Evolutionary conservation across 257 asterid genomes (phyloP), one percentile per base, ranked within the genome.

Genomic region (Oldenlandia corymbosa): DNA sequence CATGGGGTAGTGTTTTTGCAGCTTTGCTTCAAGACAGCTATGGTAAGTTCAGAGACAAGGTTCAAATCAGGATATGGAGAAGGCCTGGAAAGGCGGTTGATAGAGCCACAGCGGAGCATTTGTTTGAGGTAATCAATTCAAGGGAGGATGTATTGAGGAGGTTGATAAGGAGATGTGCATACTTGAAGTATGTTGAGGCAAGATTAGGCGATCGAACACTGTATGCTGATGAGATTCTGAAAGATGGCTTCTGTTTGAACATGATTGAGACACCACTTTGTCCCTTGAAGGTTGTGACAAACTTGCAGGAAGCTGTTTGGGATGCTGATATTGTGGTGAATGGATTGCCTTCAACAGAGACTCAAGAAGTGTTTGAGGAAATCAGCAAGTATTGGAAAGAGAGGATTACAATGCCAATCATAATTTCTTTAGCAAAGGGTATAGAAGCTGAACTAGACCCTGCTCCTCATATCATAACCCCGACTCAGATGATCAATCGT

Each of bases 301-400:
- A 90, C 73, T 82, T 90, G 81, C 97, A 90, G 73, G 97, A 90
- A 75, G 97, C 97, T 27, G 92, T 87, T 69, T 90, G 97, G 97
- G 95, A 90, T 68, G 97, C 94, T 11, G 97, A 90, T 71, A 72
- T 90, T 63, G 94, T 90, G 10, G 77, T 90, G 11, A 90, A 90
- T 48, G 97, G 97, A 32, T 74, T 90, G 83, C 97, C 97, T 47
- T 90, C 97, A 17, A 90, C 95, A 1, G 97, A 90, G 70, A 90
- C 95, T 1, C 78, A 81, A 0, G 90, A 90, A 30, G 90, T 87
- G 7, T 90, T 90, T 58, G 86, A 64, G 54, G 95, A 90, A 87
- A 90, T 90, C 32, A 72, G 90, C 28, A 80, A 70, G 74, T 87
- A 90, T 67, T 90, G 97, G 97, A 85, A 90, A 73, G 97, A 87